A percentile compares a stretch with the other conserved stretches of the same genome.
These are phyloP conservation scores for Microdochium nivale DNA, from an alignment of 2,329 filamentous ascomycete species.

Conservation along the genomic window DNA sequence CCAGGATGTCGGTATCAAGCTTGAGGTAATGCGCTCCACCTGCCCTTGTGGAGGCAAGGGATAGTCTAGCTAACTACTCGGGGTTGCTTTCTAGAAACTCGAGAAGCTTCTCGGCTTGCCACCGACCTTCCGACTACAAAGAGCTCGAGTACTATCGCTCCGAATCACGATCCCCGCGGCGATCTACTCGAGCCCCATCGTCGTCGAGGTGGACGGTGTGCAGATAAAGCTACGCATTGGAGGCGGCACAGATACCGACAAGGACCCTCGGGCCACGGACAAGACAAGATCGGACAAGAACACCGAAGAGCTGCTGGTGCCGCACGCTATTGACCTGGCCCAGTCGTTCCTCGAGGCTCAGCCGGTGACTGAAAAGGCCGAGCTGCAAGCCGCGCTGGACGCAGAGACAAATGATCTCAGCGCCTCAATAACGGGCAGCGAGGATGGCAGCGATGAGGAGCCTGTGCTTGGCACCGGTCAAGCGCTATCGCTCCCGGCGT, in stretches of 20 bases:
- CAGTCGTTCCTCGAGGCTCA: conserved; percentile 71
- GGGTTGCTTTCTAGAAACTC: conserved; percentile 63
- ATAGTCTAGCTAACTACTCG: background rate
- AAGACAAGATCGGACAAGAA: conserved; percentile 17
- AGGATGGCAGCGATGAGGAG: conserved; percentile 56
- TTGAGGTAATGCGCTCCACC: conserved; percentile 50
- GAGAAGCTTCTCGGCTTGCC: conserved; percentile 68
- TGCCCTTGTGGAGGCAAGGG: background rate
- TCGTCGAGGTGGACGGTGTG: conserved; percentile 73
- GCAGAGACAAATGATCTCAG: conserved; percentile 54
- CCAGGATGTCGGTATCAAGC: conserved; percentile 72
- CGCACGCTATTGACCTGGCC: conserved; percentile 64
- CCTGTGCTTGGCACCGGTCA: conserved; percentile 59
- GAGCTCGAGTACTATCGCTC: conserved; percentile 67
- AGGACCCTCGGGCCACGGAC: conserved; percentile 9
- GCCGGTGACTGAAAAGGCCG: conserved; percentile 53
- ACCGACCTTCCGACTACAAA: conserved; percentile 58
- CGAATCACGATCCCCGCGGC: conserved; percentile 81
- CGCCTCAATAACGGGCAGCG: conserved; percentile 50
- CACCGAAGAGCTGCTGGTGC: conserved; percentile 36
- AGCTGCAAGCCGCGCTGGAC: conserved; percentile 60
- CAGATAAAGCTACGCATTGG: conserved; percentile 58
- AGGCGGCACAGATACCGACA: conserved; percentile 27
- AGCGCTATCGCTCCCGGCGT: conserved; percentile 57
- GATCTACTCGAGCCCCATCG: conserved; percentile 76